Conservation (phyloP, 139 green algal species). For the Ulvella scutata region DNA sequence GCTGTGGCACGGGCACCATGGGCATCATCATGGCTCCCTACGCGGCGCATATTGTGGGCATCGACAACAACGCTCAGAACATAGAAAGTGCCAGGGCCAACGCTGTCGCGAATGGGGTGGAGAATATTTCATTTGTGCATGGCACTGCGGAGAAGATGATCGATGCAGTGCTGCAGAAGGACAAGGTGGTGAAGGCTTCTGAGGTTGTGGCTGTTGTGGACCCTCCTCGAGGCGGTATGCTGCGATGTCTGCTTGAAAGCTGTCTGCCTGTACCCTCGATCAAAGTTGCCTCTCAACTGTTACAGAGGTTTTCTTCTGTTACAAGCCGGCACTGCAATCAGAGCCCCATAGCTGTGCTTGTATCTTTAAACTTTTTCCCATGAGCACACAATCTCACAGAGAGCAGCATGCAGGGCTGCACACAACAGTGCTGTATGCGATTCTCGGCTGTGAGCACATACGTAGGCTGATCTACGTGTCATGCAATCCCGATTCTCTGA, state of each 20-base stretch:
- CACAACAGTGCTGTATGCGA: slow-evolving; percentile 15
- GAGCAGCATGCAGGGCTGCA: slow-evolving; percentile 26
- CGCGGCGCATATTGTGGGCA: slow-evolving; percentile 24
- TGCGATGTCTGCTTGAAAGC: too few relatives aligned
- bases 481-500: slow-evolving; percentile 61
- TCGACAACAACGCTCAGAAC: slow-evolving; percentile 29
- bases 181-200: neutral
- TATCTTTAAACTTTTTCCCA: too few relatives aligned
- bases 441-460: slow-evolving; percentile 25
- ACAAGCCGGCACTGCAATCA: too few relatives aligned
- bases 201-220: slow-evolving; percentile 25
- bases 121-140: slow-evolving; percentile 47
- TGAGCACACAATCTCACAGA: too few relatives aligned
- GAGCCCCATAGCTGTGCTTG: too few relatives aligned
- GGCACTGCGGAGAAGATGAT: slow-evolving; percentile 10
- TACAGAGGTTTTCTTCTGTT: too few relatives aligned
- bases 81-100: slow-evolving; percentile 47
- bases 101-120: slow-evolving; percentile 49
- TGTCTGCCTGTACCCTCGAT: too few relatives aligned
- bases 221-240: slow-evolving; percentile 11
- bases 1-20: slow-evolving; percentile 76
- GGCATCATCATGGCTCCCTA: slow-evolving; percentile 46
- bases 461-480: slow-evolving; percentile 73
- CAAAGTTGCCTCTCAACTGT: too few relatives aligned
- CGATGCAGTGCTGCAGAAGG: slow-evolving; percentile 1